Conservation (phyloP, 306 rosid species). For the Myrica gale region DNA sequence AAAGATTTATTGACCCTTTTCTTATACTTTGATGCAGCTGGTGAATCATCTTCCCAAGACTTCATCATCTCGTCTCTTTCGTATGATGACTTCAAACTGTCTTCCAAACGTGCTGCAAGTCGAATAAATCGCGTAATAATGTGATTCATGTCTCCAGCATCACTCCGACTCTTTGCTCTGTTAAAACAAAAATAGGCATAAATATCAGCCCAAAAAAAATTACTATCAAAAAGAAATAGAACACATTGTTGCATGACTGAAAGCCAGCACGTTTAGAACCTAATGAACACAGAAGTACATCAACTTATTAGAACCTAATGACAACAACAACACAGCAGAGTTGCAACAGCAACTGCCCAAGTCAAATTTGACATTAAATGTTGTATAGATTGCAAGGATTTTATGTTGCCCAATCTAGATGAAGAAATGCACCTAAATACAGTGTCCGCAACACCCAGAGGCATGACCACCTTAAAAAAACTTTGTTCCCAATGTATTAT, state of each 20-base stretch:
- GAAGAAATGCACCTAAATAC: not conserved
- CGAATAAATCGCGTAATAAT: slow-evolving; percentile 64
- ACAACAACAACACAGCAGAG: not conserved
- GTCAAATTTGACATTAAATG: not conserved
- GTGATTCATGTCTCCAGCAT: slow-evolving; percentile 68
- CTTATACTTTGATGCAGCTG: slow-evolving; percentile 58
- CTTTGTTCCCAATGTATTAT: not conserved
- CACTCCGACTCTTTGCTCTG: slow-evolving; percentile 85
- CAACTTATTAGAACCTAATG: not conserved
- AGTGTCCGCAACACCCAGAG: not conserved
- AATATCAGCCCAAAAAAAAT: not conserved
- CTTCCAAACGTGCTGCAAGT: slow-evolving; percentile 75
- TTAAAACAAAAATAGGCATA: slow-evolving; percentile 14
- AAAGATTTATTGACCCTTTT: slow-evolving; percentile 58
- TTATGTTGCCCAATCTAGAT: not conserved
- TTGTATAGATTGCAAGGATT: not conserved
- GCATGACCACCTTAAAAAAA: not conserved
- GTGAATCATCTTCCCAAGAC: slow-evolving; percentile 58
- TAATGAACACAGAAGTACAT: not conserved
- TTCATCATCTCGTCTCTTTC: slow-evolving; percentile 60
- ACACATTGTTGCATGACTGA: slow-evolving; percentile 18
- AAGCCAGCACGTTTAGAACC: too few relatives aligned
- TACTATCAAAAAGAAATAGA: not conserved
- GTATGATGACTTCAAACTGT: slow-evolving; percentile 51
- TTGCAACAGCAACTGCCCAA: not conserved